These are phyloP conservation scores for Barbatosphaeria neglecta DNA, from an alignment of 495 filamentous ascomycete genomes.

Conservation along the genomic window DNA sequence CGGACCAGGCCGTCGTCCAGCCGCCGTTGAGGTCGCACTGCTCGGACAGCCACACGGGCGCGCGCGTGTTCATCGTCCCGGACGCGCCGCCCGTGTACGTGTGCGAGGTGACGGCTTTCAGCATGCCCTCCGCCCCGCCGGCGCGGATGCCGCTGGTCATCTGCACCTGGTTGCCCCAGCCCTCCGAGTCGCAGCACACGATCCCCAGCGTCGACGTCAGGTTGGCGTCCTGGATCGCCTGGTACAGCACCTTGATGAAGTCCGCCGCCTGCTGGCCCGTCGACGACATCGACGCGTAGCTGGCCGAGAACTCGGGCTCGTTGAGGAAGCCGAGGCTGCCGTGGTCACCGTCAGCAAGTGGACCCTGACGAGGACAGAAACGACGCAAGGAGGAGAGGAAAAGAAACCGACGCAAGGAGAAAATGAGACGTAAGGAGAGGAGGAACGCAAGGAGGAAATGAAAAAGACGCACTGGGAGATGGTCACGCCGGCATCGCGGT, in stretches of 20 bases:
- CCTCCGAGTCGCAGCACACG: constrained; percentile 28
- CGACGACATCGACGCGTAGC: constrained; percentile 26
- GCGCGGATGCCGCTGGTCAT: constrained; percentile 26
- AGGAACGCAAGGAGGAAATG: neutral
- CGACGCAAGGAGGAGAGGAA: too few species aligned
- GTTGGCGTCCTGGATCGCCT: constrained; percentile 16
- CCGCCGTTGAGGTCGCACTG: constrained; percentile 35
- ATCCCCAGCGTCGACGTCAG: constrained; percentile 19
- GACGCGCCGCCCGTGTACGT: constrained; percentile 24
- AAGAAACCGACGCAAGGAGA: too few species aligned
- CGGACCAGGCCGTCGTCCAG: constrained; percentile 38
- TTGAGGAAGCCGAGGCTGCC: constrained; percentile 23
- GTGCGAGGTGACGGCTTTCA: constrained; percentile 25
- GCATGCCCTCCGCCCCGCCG: constrained; percentile 15
- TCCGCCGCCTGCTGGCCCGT: constrained; percentile 26
- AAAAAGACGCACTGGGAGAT: neutral
- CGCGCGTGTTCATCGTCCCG: constrained; percentile 18
- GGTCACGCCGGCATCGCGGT: neutral
- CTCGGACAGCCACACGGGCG: constrained; percentile 26
- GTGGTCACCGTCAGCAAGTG: too few species aligned
- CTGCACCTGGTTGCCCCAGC: constrained; percentile 26
- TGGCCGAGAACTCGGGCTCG: constrained; percentile 27
- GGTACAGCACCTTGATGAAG: constrained; percentile 27
- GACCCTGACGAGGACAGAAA: too few species aligned
- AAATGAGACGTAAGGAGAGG: neutral